These are phyloP conservation scores for Podospora didyma DNA, from an alignment of 495 filamentous ascomycete species.

Conservation along the genomic window DNA sequence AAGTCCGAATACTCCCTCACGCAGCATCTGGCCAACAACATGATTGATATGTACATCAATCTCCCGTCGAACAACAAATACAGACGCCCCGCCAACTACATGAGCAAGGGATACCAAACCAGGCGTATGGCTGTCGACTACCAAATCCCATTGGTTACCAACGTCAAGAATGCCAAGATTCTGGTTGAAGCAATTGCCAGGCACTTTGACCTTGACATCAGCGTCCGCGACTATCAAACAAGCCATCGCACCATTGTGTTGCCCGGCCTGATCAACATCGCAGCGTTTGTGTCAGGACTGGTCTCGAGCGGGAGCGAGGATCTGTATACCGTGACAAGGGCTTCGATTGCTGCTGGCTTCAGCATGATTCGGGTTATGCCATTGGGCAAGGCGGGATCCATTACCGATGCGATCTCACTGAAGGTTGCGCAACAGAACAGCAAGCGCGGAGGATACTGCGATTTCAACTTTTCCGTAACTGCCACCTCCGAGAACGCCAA, in stretches of 20 bases:
- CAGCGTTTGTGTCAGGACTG: constrained; percentile 74
- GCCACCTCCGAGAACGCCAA: constrained; percentile 74
- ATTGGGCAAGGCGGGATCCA: constrained; percentile 64
- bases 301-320: constrained; percentile 61
- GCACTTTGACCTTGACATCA: constrained; percentile 77
- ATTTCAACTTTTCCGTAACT: constrained; percentile 83
- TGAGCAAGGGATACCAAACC: constrained; percentile 94
- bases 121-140: constrained; percentile 98
- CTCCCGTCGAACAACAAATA: constrained; percentile 96
- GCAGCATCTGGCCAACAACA: constrained; percentile 91
- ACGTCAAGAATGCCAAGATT: constrained; percentile 98
- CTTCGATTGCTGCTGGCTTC: constrained; percentile 74
- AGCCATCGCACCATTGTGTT: constrained; percentile 74
- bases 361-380: constrained; percentile 83
- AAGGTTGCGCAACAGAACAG: constrained; percentile 75
- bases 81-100: constrained; percentile 92
- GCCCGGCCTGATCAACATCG: constrained; percentile 74
- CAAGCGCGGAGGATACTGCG: constrained; percentile 63
- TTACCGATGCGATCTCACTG: constrained; percentile 68
- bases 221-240: constrained; percentile 82
- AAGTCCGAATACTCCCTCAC: constrained; percentile 95
- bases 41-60: constrained; percentile 98
- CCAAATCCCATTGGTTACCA: constrained; percentile 94
- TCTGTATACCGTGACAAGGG: constrained; percentile 66
- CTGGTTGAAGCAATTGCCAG: constrained; percentile 90